Evolutionary conservation across 2,329 filamentous ascomycete genomes (phyloP), one percentile per base, ranked within the genome.

Genomic region (Cladosporium colombiae): DNA sequence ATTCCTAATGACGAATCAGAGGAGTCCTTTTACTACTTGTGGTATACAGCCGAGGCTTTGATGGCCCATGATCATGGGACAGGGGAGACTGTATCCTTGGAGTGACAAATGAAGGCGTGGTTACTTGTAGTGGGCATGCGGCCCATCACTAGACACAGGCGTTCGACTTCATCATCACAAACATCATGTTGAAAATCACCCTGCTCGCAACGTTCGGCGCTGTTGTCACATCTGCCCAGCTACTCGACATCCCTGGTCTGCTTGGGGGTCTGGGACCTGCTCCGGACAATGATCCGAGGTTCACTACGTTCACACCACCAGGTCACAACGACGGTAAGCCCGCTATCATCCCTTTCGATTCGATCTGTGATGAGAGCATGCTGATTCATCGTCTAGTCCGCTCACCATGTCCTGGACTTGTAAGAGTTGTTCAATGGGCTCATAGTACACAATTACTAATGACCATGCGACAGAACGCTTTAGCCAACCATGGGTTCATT

Each of bases 381-480:
- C 50, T 44, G 23, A 33, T n/a, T 18, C 21, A 57, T 57, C n/a
- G 8, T 31, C 14, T 62, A 70, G 73, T 73, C 27, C 70, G 72
- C n/a, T 71, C 68, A 10, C 72, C 73, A 11, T 75, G 72, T 37
- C 72, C 73, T 3, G 73, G 73, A 11, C 66, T 75, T 50, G 73
- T 65, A 69, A 70, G 64, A 64, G 35, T 11, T 50, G 25, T 31
- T 21, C 14, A 49, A 23, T 11, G 5, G n/a, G 18, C 31, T 13
- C 25, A 61, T 3, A 33, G 21, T 18, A 61, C 23, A 33, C 27
- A 21, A 31, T 21, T 21, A 61, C 58, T 61, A 21, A 50, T n/a
- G 58, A 50, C 37, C n/a, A 18, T 40, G 23, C 23, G 11, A 40
- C 21, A 57, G 59, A 62, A 62, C 18, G 5, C 59, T 27, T 21